Conservation (phyloP, 1,139 yeast species). For the Yamadazyma kanchanaburiensis region DNA sequence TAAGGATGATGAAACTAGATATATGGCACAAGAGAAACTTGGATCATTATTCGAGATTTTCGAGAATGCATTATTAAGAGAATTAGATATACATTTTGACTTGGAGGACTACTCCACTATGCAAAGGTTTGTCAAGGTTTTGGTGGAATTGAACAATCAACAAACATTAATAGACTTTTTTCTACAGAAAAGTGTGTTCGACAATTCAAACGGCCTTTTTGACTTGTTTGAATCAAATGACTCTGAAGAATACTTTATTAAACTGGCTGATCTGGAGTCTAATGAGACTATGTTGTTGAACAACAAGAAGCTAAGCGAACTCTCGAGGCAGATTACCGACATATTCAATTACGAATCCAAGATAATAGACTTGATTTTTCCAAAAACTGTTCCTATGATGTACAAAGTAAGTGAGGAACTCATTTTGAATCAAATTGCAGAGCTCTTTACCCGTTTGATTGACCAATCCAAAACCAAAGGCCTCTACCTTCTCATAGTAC, state of each 20-base stretch:
- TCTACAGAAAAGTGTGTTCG: constrained; percentile 43
- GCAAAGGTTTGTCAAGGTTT: constrained; percentile 31
- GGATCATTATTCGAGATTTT: constrained; percentile 66
- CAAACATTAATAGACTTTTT: constrained; percentile 47
- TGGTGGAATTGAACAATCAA: constrained; percentile 36
- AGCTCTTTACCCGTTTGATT: constrained; percentile 28
- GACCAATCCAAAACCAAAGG: constrained; percentile 26
- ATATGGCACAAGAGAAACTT: constrained; percentile 43
- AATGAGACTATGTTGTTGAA: too few species aligned
- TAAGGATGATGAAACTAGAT: constrained; percentile 29
- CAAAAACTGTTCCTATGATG: constrained; percentile 44
- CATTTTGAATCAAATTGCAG: constrained; percentile 39
- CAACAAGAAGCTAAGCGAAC: too few species aligned
- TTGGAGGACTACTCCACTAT: constrained; percentile 43
- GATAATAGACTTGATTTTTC: constrained; percentile 40
- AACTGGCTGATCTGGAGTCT: constrained; percentile 1
- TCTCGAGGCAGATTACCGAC: constrained; percentile 20
- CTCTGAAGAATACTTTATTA: constrained; percentile 7
- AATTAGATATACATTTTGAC: constrained; percentile 62
- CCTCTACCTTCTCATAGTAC: constrained; percentile 28
- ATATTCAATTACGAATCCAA: constrained; percentile 35
- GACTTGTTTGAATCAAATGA: constrained; percentile 19
- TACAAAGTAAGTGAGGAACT: constrained; percentile 46
- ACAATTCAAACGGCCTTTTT: constrained; percentile 32
- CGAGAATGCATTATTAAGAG: constrained; percentile 68